Percentiles rank a stretch among this genome's conserved stretches.
Conservation (phyloP, 148 eudicot species). For the Limonium bicolor region DNA sequence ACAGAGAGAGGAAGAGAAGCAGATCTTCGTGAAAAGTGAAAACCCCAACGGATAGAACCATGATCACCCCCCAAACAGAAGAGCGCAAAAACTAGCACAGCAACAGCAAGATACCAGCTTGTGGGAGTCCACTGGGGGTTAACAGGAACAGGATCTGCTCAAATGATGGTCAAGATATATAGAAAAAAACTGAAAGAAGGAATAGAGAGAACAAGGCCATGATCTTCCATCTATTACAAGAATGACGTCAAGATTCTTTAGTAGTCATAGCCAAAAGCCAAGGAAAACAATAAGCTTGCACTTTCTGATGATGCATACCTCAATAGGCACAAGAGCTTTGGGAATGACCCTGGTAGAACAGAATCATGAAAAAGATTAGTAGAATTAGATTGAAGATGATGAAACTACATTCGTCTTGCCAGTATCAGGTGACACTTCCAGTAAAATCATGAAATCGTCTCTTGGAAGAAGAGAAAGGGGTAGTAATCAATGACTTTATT, state of each 20-base stretch:
- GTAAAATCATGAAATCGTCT: no score
- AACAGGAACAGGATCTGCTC: neutral
- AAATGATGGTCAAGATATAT: neutral
- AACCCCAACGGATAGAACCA: no score
- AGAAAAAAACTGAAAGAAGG: neutral
- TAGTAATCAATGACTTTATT: no score
- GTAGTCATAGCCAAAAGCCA: neutral
- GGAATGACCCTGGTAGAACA: constrained; percentile 24
- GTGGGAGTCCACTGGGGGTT: neutral
- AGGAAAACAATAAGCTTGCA: neutral
- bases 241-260: neutral
- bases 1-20: neutral
- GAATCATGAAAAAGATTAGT: neutral
- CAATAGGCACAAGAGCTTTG: constrained; percentile 16
- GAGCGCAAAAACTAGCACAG: no score
- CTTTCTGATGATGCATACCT: neutral
- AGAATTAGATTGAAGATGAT: neutral
- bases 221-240: neutral
- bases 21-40: neutral
- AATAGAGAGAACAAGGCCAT: neutral
- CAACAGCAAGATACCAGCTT: no score
- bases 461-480: no score
- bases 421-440: neutral
- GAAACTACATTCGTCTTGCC: no score
- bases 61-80: no score